These are phyloP conservation scores for Ceratobasidium sp. DNA, from an alignment of 1,284 basidiomycete genomes.

Conservation along the genomic window DNA sequence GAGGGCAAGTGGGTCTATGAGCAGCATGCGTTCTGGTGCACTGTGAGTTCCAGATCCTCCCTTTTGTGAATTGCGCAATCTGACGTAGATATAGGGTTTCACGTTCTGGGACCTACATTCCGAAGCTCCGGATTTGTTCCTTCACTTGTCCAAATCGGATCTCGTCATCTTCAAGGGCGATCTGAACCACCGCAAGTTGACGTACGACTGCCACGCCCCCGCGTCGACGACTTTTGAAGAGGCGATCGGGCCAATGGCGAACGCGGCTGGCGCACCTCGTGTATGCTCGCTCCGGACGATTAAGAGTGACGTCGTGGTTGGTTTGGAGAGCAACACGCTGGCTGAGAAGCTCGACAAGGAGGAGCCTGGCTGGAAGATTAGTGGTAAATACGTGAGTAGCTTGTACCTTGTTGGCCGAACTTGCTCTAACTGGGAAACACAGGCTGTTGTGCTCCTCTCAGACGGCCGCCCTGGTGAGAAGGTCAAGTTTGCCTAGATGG, in stretches of 20 bases:
- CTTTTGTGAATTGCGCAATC: background rate
- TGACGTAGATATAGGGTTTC: constrained; percentile 71
- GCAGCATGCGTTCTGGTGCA: constrained; percentile 97
- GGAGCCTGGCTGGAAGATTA: constrained; percentile 97
- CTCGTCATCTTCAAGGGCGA: constrained; percentile 98
- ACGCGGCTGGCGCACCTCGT: constrained; percentile 88
- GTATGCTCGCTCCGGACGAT: constrained; percentile 88
- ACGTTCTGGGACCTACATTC: constrained; percentile 86
- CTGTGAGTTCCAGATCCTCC: constrained; percentile 5
- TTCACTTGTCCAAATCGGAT: constrained; percentile 91
- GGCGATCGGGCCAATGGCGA: constrained; percentile 95
- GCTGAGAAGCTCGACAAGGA: constrained; percentile 87
- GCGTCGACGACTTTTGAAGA: constrained; percentile 91
- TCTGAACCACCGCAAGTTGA: constrained; percentile 91
- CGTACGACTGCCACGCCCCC: constrained; percentile 94
- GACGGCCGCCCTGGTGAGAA: constrained; percentile 88
- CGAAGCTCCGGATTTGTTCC: constrained; percentile 94
- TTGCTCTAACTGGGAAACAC: constrained; percentile 53
- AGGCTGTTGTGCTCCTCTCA: constrained; percentile 89
- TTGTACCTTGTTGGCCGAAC: constrained; percentile 9
- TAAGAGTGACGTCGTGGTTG: constrained; percentile 72
- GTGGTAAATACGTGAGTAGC: constrained; percentile 88
- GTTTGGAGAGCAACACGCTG: constrained; percentile 71
- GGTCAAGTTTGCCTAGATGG: constrained; percentile 74
- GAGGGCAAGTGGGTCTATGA: constrained; percentile 97